Conservation (phyloP, 352 stramenopile species). For the Phytophthora nicotianae region DNA sequence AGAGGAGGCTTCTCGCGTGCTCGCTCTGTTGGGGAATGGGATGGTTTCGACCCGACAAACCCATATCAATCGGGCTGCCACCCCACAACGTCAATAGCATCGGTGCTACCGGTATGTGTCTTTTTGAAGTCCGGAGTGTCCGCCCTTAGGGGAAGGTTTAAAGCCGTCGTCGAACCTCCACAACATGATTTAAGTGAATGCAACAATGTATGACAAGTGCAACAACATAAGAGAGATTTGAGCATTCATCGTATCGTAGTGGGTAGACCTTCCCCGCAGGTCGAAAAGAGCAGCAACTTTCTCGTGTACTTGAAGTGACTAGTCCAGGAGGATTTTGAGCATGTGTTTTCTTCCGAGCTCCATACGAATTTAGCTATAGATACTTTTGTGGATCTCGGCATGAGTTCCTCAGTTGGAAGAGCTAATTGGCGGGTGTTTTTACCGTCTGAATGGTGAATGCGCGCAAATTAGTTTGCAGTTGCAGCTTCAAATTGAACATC, state of each 20-base stretch:
- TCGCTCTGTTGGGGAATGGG: conserved; percentile 32
- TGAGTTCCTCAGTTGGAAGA: neutral
- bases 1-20: conserved; percentile 21
- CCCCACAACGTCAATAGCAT: conserved; percentile 26
- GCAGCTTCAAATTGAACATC: neutral
- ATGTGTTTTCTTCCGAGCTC: conserved; percentile 1
- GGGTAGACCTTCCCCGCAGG: too few relatives aligned
- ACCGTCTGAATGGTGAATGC: neutral
- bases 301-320: neutral
- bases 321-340: neutral
- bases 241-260: neutral
- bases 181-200: conserved; percentile 3
- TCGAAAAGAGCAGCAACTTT: neutral
- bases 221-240: neutral
- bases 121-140: conserved; percentile 23
- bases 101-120: conserved; percentile 28
- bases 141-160: conserved; percentile 14
- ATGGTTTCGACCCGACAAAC: conserved; percentile 37
- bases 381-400: neutral
- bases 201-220: conserved; percentile 4
- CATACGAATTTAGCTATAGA: too few relatives aligned
- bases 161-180: conserved; percentile 10
- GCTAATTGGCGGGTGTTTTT: neutral
- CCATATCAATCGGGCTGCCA: conserved; percentile 23
- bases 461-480: neutral